Evolutionary conservation across 495 filamentous ascomycete species (phyloP), one percentile per base, ranked within the genome.

Genomic region (Aspergillus affinis): DNA sequence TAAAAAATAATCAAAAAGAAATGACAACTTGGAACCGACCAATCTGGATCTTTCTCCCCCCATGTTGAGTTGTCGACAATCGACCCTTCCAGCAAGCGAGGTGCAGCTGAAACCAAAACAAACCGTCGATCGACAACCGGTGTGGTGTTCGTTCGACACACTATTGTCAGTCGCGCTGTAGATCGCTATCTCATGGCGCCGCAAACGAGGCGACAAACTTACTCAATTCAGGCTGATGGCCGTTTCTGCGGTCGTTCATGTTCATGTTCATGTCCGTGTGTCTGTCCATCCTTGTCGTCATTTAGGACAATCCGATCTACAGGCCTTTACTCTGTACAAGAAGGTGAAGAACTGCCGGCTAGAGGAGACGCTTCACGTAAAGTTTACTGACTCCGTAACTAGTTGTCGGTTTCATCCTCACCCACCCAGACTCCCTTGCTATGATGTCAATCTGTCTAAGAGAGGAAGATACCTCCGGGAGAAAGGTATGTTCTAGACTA

Each of bases 151-250:
- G 5, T 15, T 52, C 50, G 7, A 29, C 21, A 30, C 50, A 30
- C 50, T 52, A 52, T 52, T 32, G 50, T 13, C 50, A 17, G 17
- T 52, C 50, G 50, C 20, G 50, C 4, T 51, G 50, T 52, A 52
- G 50, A 52, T 52, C 50, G 19, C 50, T 52, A 52, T 52, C 50
- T 52, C 36, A 41, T 41, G 23, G 50, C 21, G 19, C 21, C 21
- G 23, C 48, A n/a, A 52, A 23, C 50, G 19, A 52, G 50, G 21
- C 20, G 15, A 27, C 6, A 51, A 30, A n/a, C 13, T 21, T 26
- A 52, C 50, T n/a, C 21, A 3, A n/a, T 27, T 52, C 6, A 12
- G 19, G 7, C n/a, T 17, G 47, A 49, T 21, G 20, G 23, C 23
- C 23, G 23, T 26, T 26, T 26, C 23, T 26, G 23, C 23, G 10